Evolutionary conservation across 768 basidiomycete species (phyloP).

Genomic region (Clathrus columnatus): DNA sequence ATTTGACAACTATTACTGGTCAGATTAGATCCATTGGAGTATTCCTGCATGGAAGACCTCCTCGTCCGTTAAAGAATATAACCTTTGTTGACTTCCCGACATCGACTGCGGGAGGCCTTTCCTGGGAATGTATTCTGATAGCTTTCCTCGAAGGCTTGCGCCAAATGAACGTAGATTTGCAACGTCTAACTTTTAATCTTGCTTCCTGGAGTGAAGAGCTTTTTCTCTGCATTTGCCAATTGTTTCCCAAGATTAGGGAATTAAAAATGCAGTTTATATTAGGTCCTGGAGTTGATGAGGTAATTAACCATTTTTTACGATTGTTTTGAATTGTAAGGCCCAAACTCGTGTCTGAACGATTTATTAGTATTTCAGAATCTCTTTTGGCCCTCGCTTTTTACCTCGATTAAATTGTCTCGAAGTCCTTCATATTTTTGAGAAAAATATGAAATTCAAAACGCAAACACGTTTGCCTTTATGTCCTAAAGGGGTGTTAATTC

Average conservation of each 20-base stretch:
- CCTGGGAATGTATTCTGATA: constrained; percentile 3
- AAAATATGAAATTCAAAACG: not conserved
- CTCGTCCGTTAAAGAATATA: constrained; percentile 3
- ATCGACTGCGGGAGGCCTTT: not conserved
- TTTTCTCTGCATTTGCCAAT: constrained; percentile 5
- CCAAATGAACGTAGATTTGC: not conserved
- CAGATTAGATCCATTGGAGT: not conserved
- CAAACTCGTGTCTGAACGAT: not conserved
- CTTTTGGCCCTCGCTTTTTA: constrained; percentile 7
- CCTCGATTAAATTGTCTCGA: constrained; percentile 1
- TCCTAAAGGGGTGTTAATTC: not conserved
- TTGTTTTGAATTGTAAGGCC: not conserved
- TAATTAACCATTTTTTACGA: not conserved
- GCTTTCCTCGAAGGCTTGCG: not conserved
- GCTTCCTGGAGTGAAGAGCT: constrained; percentile 3
- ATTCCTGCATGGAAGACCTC: not conserved
- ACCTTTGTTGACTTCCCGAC: constrained; percentile 1
- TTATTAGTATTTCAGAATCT: constrained; percentile 4
- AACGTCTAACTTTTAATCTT: constrained; percentile 4
- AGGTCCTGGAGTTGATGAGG: constrained; percentile 7
- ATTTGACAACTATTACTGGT: constrained; percentile 1
- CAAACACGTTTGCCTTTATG: not conserved
- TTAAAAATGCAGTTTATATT: constrained; percentile 3
- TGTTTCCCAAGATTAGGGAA: constrained; percentile 1
- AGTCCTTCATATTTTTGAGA: constrained; percentile 6